Base-by-base conservation (phyloP, 208 protist species). In the Histomonas meleagridis region DNA sequence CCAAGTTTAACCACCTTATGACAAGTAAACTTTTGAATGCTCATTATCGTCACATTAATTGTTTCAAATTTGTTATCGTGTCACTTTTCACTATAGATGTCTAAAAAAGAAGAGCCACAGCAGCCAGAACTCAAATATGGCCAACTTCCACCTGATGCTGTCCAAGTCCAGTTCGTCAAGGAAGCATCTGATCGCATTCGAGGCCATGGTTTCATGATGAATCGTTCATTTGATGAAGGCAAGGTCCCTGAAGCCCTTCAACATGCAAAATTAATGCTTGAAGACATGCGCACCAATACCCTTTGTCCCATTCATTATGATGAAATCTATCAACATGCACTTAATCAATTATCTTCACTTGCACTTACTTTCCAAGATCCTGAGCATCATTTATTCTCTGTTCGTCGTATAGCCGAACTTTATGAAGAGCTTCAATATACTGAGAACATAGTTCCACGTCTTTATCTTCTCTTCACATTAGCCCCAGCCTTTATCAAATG, bases 391-490 rank as follows among this genome's bases (percentile, higher is more conserved):
- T 18, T 69, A 3, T 69, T 65, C 35, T 51, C 86, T 51, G 49
- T 23, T 26, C 35, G 55, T 12, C 2, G 53, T 10, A 46, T 91
- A 32, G 55, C 86, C 1, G 86, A 91, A 69, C 55, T 91, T 51
- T 91, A 91, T 40, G 55, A 91, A 69, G 46, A 18, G 1, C 18
- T 91, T 28, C 86, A 91, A 60, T 91, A 69, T 35, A 69, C 53
- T 65, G 40, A 32, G 53, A 55, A 35, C 18, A 98, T 99, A 93
- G 94, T 99, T 14, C 98, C 98, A 16, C 96, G 98, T 23, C 94
- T 99, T 91, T 99, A 99, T 93, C 95, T 99, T 26, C 91, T 99
- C n/a, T 96, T 98, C 69, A 97, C 95, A 10, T 97, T 98, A 10
- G 98, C 97, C 51, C 92, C 95, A 28, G 96, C 98, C 62, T 99